phyloP scores from a whole-genome alignment of 1,284 basidiomycete genomes.

The Coriolopsis trogii region DNA sequence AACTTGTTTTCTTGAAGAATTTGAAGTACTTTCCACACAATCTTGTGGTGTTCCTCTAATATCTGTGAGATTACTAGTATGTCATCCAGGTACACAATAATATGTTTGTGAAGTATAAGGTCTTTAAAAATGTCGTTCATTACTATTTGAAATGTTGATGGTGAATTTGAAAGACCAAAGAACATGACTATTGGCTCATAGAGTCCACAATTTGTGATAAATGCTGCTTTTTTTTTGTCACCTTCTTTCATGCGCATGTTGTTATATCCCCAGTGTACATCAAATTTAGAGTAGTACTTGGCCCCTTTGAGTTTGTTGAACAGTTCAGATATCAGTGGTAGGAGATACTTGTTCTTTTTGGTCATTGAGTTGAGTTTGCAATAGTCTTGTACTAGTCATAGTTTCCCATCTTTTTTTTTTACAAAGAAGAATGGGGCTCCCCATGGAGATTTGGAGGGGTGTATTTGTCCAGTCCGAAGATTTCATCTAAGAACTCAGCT shows the following conservation, averaged over 20 bases:
- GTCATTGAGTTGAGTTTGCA: background rate
- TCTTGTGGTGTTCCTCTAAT: background rate
- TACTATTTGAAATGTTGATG: constrained; percentile 5
- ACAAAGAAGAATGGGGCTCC: background rate
- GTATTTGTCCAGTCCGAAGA: background rate
- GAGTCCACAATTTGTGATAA: background rate
- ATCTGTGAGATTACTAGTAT: background rate
- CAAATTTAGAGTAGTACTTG: constrained; percentile 7
- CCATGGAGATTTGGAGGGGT: background rate
- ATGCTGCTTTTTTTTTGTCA: constrained; percentile 7
- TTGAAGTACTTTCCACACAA: background rate
- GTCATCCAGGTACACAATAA: constrained; percentile 7
- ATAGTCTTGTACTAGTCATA: background rate
- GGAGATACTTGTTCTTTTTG: background rate
- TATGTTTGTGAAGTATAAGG: background rate
- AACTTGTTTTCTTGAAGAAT: background rate
- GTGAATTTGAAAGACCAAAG: constrained; percentile 3
- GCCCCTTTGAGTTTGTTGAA: background rate
- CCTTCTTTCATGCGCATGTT: constrained; percentile 7
- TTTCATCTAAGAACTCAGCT: constrained; percentile 1
- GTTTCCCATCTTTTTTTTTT: background rate
- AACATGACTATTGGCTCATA: constrained; percentile 7
- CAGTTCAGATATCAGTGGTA: background rate
- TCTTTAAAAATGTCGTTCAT: constrained; percentile 8
- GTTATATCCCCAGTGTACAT: constrained; percentile 3